These are phyloP conservation scores for Trametes polyzona DNA, from an alignment of 1,284 basidiomycete genomes.

Conservation along the genomic window DNA sequence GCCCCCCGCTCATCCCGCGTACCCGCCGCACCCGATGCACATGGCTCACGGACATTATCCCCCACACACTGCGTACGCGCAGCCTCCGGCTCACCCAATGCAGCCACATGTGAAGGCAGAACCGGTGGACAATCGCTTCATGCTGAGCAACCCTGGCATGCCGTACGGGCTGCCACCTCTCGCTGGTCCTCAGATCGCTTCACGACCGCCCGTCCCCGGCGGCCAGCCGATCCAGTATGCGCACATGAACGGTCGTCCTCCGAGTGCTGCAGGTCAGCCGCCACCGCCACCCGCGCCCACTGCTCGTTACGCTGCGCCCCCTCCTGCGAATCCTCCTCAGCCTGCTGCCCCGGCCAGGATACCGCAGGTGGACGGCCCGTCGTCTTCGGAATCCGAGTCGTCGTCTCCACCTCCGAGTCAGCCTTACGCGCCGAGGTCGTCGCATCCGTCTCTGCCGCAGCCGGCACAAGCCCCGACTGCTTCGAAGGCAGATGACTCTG, in stretches of 20 bases:
- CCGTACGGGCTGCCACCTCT: conserved; percentile 63
- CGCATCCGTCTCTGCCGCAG: conserved; percentile 42
- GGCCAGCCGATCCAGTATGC: conserved; percentile 41
- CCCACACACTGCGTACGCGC: conserved; percentile 39
- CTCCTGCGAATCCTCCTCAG: conserved; percentile 14
- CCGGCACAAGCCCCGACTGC: conserved; percentile 35
- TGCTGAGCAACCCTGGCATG: conserved; percentile 49
- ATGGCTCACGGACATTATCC: conserved; percentile 39
- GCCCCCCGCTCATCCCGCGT: conserved; percentile 38
- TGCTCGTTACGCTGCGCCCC: conserved; percentile 29
- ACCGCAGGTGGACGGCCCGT: conserved; percentile 68
- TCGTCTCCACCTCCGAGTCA: conserved; percentile 62
- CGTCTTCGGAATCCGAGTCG: conserved; percentile 60
- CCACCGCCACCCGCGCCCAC: conserved; percentile 34
- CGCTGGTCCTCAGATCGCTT: conserved; percentile 63
- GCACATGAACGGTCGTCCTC: conserved; percentile 18
- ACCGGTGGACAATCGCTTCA: conserved; percentile 66
- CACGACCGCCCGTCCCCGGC: conserved; percentile 45
- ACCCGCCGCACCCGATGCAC: conserved; percentile 34
- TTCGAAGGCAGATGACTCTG: conserved; percentile 55
- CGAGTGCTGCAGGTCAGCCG: conserved; percentile 24
- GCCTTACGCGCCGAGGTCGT: conserved; percentile 60
- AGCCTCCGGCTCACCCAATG: conserved; percentile 45
- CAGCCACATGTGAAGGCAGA: conserved; percentile 65
- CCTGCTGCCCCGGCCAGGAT: conserved; percentile 44